Evolutionary conservation across 176 grass and related monocot genomes (phyloP), one percentile per base, ranked within the genome.

Genomic region (Carex parvula): DNA sequence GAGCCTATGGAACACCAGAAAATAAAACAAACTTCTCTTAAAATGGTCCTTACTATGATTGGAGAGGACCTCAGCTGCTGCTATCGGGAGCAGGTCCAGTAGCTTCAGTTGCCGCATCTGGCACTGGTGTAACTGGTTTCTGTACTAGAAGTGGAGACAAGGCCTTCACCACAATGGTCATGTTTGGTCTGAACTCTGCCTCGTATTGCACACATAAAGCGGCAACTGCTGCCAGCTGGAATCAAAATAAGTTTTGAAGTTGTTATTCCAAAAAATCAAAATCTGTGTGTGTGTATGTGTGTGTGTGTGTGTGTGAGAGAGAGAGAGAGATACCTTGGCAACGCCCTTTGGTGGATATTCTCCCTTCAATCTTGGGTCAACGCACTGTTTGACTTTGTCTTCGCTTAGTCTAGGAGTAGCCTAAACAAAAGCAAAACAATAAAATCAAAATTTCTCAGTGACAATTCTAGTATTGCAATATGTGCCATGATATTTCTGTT

Each of bases 131-230:
- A 72, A 69, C 72, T 20, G 85, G 94, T 62, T 81, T 97, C 60
- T 83, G 92, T 84, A 82, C 61, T 5, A 92, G 85, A 54, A 96
- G 84, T 63, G 89, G 89, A 90, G 91, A 97, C 52, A 97, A 87
- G 37, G 94, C 94, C 84, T 97, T 97, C 22, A 97, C 91, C 69
- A 97, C 94, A 55, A 97, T 97, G 86, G 75, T 91, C 94, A 97
- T 97, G 39, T 84, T 97, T 22, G 94, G 94, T 33, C 94, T 90
- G 86, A 93, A 97, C 86, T 97, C 94, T 6, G 94, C 89, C 91
- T 97, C 91, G 24, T 97, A 97, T 88, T 97, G 94, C 84, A 97
- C 94, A 64, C 94, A 97, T 17, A 97, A 78, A 79, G 94, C 94
- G 41, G 94, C 94, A 79, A 97, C 91, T 30, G 94, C 94, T 56